phyloP scores from a whole-genome alignment of 2,329 filamentous ascomycete species.

The Pestalotiopsis sp. region DNA sequence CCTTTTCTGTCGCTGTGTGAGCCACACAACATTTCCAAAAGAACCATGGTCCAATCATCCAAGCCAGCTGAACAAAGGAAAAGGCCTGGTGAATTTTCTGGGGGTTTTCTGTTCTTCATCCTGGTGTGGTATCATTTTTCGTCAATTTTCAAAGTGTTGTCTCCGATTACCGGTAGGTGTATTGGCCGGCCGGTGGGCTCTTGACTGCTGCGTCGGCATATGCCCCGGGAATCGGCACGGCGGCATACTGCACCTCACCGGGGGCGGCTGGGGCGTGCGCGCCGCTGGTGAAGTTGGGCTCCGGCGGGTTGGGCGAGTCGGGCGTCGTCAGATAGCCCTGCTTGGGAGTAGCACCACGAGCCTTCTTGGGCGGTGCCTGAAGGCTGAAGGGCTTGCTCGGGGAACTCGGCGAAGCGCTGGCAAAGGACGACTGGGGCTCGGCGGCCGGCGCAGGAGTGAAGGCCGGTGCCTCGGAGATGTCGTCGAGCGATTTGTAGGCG shows the following conservation, averaged over 20 bases:
- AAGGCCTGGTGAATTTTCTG: constrained; percentile 2
- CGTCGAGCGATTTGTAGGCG: constrained; percentile 52
- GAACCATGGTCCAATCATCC: constrained; percentile 17
- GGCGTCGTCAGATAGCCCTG: constrained; percentile 61
- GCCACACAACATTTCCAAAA: background rate
- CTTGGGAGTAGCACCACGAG: constrained; percentile 77
- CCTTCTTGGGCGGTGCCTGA: constrained; percentile 79
- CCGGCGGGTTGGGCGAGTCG: constrained; percentile 39
- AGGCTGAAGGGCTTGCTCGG: constrained; percentile 74
- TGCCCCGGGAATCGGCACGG: constrained; percentile 86
- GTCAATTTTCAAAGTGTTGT: background rate
- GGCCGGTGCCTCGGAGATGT: constrained; percentile 44
- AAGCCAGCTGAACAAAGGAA: constrained; percentile 22
- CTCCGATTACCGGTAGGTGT: constrained; percentile 17
- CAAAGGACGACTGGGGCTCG: constrained; percentile 66
- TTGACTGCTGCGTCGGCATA: constrained; percentile 64
- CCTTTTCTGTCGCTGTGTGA: constrained; percentile 4
- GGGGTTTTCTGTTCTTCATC: constrained; percentile 16
- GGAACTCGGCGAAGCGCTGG: constrained; percentile 30
- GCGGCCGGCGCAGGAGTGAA: constrained; percentile 60
- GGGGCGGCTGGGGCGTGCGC: constrained; percentile 71
- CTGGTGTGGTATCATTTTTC: constrained; percentile 8
- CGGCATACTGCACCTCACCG: constrained; percentile 81
- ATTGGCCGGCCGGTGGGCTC: constrained; percentile 50
- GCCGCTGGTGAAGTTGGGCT: constrained; percentile 45